phyloP scores from a whole-genome alignment of 164 flowering plant species.

The Piper longum region DNA sequence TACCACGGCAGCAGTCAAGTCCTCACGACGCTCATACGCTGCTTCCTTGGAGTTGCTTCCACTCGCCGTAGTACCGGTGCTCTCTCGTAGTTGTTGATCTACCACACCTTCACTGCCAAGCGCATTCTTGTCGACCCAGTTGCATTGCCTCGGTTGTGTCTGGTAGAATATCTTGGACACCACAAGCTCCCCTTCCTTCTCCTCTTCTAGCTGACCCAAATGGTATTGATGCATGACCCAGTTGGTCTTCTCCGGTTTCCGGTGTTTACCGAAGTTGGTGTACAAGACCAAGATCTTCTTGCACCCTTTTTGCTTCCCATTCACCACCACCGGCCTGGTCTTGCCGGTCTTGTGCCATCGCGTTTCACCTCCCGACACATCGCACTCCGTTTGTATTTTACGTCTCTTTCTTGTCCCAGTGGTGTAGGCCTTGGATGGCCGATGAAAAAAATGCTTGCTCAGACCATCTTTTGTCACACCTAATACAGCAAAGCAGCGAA shows the following conservation, averaged over 20 bases:
- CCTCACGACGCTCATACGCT: constrained; percentile 22
- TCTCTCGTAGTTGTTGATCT: constrained; percentile 29
- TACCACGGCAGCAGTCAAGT: constrained; percentile 26
- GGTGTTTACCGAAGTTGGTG: constrained; percentile 85
- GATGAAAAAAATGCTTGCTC: constrained; percentile 93
- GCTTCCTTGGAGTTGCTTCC: constrained; percentile 52
- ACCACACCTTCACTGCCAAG: constrained; percentile 21
- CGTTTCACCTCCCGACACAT: constrained; percentile 86
- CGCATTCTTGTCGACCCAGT: constrained; percentile 40
- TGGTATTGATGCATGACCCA: constrained; percentile 99
- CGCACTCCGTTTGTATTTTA: constrained; percentile 93
- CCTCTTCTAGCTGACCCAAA: constrained; percentile 84
- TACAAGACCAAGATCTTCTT: constrained; percentile 93
- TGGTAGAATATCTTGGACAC: constrained; percentile 96
- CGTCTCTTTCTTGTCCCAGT: constrained; percentile 94
- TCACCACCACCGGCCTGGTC: constrained; percentile 89
- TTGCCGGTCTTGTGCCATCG: constrained; percentile 99
- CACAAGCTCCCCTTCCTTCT: constrained; percentile 96
- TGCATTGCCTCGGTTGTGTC: constrained; percentile 94
- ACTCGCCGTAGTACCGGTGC: constrained; percentile 20
- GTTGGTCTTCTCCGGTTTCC: constrained; percentile 94
- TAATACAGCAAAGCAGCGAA: constrained; percentile 5
- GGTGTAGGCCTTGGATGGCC: constrained; percentile 98
- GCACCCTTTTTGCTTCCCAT: constrained; percentile 93
- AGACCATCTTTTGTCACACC: constrained; percentile 96